A percentile compares a stretch with the other conserved stretches of the same genome.
These are phyloP conservation scores for Trypanosoma theileri DNA, from an alignment of 208 protist species.

Conservation along the genomic window DNA sequence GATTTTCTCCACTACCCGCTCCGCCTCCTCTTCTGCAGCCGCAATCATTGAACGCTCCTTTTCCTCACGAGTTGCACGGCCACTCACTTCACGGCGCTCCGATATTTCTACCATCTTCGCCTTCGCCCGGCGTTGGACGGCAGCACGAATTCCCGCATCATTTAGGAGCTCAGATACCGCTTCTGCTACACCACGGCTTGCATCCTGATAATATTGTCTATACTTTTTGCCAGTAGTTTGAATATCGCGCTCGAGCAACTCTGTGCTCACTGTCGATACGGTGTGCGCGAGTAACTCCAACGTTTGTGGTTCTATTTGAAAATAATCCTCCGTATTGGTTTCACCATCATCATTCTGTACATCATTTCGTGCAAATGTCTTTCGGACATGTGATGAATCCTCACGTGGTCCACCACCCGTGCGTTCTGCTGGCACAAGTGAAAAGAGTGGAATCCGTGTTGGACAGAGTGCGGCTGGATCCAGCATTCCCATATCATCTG, in stretches of 20 bases:
- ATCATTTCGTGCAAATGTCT: not conserved
- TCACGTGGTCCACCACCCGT: not conserved
- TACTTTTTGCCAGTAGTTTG: not conserved
- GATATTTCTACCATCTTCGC: slow-evolving; percentile 42
- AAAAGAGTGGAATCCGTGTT: slow-evolving; percentile 29
- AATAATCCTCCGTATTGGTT: slow-evolving; percentile 20
- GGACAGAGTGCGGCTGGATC: slow-evolving; percentile 21
- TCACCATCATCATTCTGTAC: not conserved
- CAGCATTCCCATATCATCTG: not conserved
- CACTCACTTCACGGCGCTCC: slow-evolving; percentile 24
- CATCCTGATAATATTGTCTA: slow-evolving; percentile 42
- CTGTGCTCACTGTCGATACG: slow-evolving; percentile 53
- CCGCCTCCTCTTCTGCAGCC: slow-evolving; percentile 70
- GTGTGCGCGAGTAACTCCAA: slow-evolving; percentile 50
- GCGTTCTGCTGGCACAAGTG: slow-evolving; percentile 9
- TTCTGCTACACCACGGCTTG: slow-evolving; percentile 44
- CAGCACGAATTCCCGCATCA: slow-evolving; percentile 55
- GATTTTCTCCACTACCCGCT: slow-evolving; percentile 71
- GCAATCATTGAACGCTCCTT: slow-evolving; percentile 65
- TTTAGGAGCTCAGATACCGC: slow-evolving; percentile 65
- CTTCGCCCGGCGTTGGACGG: slow-evolving; percentile 61
- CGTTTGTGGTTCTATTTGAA: slow-evolving; percentile 37
- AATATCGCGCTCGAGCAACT: slow-evolving; percentile 35
- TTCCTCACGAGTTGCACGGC: slow-evolving; percentile 27
- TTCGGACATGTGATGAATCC: not conserved